Percentiles rank a stretch among this genome's conserved stretches.
These are phyloP conservation scores for Saccharomyces hybrid DNA, from an alignment of 1,139 yeast genomes.

Conservation along the genomic window DNA sequence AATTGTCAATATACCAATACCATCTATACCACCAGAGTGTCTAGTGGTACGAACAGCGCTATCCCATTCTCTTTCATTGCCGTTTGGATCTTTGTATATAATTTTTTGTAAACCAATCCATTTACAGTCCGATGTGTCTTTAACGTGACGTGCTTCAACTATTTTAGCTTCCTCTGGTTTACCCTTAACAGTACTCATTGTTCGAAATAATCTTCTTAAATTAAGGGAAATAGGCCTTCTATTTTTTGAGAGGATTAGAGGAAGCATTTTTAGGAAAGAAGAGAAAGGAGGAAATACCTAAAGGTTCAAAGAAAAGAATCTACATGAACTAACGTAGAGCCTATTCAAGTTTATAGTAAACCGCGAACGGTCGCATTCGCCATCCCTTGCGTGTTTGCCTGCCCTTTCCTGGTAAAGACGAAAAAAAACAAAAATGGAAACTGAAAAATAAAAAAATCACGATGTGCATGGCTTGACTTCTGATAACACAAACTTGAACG, in stretches of 20 bases:
- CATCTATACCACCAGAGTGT: constrained; percentile 60
- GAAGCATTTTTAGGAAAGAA: not conserved
- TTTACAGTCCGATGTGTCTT: constrained; percentile 39
- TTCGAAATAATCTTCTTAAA: constrained; percentile 3
- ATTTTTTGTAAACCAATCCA: constrained; percentile 60
- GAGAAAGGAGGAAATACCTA: not conserved
- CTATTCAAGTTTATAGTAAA: not conserved
- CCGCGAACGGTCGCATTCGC: not conserved
- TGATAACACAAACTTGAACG: too few species aligned
- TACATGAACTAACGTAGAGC: not conserved
- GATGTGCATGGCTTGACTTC: not conserved
- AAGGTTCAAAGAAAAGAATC: not conserved
- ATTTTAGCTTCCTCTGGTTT: constrained; percentile 37
- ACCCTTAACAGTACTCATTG: constrained; percentile 27
- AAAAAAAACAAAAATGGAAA: not conserved
- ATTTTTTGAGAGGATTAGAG: not conserved
- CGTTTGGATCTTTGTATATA: constrained; percentile 63
- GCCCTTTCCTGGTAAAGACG: not conserved
- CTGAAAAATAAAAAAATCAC: not conserved
- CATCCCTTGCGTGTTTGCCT: not conserved
- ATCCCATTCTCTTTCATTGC: constrained; percentile 68
- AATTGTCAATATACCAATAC: constrained; percentile 80
- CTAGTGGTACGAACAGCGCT: constrained; percentile 81
- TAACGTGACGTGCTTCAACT: constrained; percentile 30
- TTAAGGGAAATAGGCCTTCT: not conserved